Percentiles rank a stretch among this genome's conserved stretches.
Conservation (phyloP, 345 rosid species). For the Eucalyptus lansdowneana region DNA sequence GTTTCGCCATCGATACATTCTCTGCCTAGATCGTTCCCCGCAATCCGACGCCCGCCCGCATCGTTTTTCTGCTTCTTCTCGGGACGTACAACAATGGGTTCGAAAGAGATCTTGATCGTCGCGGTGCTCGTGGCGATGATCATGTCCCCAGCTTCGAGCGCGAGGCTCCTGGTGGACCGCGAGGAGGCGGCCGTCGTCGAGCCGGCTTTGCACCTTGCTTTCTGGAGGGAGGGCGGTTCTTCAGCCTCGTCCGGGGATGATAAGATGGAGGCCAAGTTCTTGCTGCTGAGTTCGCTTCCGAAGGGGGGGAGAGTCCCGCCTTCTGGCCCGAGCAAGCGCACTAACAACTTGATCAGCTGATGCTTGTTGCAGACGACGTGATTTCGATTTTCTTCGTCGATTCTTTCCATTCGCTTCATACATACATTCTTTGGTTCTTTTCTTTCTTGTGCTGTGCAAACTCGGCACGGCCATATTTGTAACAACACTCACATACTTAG, state of each 20-base stretch:
- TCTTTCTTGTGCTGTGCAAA: background rate
- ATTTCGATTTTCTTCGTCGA: background rate
- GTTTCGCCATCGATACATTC: background rate
- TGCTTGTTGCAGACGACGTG: background rate
- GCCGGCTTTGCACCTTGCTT: background rate
- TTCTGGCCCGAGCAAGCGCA: constrained; percentile 15
- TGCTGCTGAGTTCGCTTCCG: constrained; percentile 12
- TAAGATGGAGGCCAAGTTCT: background rate
- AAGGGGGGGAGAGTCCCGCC: constrained; percentile 18
- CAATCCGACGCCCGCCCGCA: background rate
- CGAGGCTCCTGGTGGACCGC: background rate
- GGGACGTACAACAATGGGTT: background rate
- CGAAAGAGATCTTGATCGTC: background rate
- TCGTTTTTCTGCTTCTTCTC: background rate
- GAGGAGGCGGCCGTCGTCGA: background rate
- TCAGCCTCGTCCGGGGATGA: background rate
- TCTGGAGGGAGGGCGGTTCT: background rate
- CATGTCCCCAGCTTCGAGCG: background rate
- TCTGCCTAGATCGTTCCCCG: background rate
- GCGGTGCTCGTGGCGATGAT: background rate
- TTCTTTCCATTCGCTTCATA: background rate
- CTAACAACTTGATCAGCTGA: constrained; percentile 1
- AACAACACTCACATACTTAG: background rate
- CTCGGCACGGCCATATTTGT: background rate
- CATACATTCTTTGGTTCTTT: background rate